A percentile compares a stretch with the other conserved stretches of the same genome.
These are phyloP conservation scores for Pelargonium myrrhifolium DNA, from an alignment of 441 rosid genomes.

Conservation along the genomic window DNA sequence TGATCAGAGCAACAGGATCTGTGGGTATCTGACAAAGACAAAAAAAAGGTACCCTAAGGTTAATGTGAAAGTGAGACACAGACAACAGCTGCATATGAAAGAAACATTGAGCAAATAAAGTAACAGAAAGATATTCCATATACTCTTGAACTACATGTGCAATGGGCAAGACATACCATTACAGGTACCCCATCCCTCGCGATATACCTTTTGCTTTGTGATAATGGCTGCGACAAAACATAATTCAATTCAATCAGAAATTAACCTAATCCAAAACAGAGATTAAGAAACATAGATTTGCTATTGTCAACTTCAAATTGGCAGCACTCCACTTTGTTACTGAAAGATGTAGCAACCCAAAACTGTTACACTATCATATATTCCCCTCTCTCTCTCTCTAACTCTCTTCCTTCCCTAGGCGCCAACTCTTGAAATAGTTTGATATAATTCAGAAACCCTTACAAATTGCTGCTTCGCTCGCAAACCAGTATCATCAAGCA, in stretches of 20 bases:
- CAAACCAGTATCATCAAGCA: slow-evolving; percentile 73
- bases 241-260: slow-evolving; percentile 11
- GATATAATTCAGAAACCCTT: slow-evolving; percentile 26
- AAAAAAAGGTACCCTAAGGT: slow-evolving; percentile 16
- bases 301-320: slow-evolving; percentile 7
- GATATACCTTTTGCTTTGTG: slow-evolving; percentile 69
- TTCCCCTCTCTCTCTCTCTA: not conserved
- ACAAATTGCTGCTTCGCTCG: slow-evolving; percentile 80
- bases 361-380: not conserved
- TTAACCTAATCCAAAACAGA: not conserved
- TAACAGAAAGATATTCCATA: not conserved
- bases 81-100: slow-evolving; percentile 11
- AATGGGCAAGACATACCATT: slow-evolving; percentile 42
- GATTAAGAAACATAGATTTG: not conserved
- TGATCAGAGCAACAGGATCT: slow-evolving; percentile 59
- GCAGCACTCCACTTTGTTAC: not conserved
- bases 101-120: not conserved
- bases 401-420: no score
- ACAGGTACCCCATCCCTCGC: slow-evolving; percentile 71
- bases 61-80: slow-evolving; percentile 6
- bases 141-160: slow-evolving; percentile 10
- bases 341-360: not conserved
- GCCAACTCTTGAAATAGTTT: not conserved
- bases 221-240: slow-evolving; percentile 53
- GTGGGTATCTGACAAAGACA: slow-evolving; percentile 56